Evolutionary conservation across 2,329 filamentous ascomycete species (phyloP).

Genomic region (Pseudogymnoascus sp.): DNA sequence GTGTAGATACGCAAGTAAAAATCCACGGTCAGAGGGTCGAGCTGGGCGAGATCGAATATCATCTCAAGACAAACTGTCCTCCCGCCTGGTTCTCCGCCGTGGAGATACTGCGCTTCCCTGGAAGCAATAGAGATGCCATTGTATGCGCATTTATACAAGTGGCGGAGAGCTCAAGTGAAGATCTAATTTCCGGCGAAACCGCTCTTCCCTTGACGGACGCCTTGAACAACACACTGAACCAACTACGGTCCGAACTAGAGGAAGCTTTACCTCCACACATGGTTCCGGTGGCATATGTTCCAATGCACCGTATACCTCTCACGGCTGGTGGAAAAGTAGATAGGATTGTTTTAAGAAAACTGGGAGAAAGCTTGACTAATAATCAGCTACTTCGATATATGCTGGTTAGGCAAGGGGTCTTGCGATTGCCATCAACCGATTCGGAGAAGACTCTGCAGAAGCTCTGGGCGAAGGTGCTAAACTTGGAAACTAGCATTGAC

Average conservation of each 20-base stretch:
- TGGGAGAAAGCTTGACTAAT: neutral
- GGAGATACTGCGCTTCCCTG: neutral
- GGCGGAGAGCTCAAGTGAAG: neutral
- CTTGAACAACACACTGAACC: neutral
- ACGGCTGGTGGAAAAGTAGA: conserved; percentile 14
- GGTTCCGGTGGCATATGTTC: conserved; percentile 12
- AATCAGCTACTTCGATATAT: neutral
- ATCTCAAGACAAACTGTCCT: neutral
- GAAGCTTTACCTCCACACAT: conserved; percentile 12
- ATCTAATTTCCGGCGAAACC: neutral
- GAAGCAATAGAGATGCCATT: neutral
- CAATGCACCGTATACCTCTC: conserved; percentile 11
- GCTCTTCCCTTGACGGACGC: neutral
- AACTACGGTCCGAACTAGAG: neutral
- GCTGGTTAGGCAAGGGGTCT: neutral
- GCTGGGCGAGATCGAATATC: conserved; percentile 16
- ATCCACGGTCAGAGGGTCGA: conserved; percentile 17
- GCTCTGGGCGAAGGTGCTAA: conserved; percentile 36
- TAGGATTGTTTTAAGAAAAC: neutral
- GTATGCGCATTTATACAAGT: neutral
- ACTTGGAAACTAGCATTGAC: conserved; percentile 23
- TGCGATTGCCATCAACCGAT: conserved; percentile 10
- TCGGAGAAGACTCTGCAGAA: conserved; percentile 21
- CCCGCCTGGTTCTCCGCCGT: neutral
- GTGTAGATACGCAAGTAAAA: conserved; percentile 58